Conservation (phyloP, 768 basidiomycete species). For the Auriscalpium vulgare region DNA sequence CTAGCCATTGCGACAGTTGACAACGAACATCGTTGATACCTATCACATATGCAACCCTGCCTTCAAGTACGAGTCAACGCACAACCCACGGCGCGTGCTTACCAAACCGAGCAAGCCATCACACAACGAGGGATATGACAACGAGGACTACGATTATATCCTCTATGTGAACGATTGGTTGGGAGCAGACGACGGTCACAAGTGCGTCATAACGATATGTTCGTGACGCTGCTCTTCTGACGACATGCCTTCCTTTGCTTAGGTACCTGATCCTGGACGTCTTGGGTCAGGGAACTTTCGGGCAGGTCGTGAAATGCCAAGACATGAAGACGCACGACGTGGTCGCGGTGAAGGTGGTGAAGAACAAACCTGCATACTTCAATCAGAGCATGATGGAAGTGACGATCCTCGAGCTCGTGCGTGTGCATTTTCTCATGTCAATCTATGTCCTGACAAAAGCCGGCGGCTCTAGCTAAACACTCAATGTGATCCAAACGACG, state of each 20-base stretch:
- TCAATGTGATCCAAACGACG: constrained; percentile 86
- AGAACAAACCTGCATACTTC: constrained; percentile 99
- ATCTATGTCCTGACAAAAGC: background rate
- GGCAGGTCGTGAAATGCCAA: constrained; percentile 99
- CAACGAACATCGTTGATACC: constrained; percentile 81
- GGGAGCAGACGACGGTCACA: constrained; percentile 90
- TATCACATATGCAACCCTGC: constrained; percentile 91
- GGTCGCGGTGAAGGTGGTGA: constrained; percentile 98
- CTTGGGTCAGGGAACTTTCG: constrained; percentile 97
- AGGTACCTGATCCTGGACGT: constrained; percentile 98
- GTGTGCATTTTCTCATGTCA: constrained; percentile 24
- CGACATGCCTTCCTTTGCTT: constrained; percentile 9
- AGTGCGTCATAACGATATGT: constrained; percentile 44
- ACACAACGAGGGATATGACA: constrained; percentile 96
- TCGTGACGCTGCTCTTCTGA: constrained; percentile 3
- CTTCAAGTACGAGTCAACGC: constrained; percentile 90
- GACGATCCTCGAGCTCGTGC: constrained; percentile 88
- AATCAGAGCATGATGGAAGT: constrained; percentile 99
- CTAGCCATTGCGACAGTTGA: constrained; percentile 62
- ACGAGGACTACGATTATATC: constrained; percentile 99
- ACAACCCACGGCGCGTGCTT: constrained; percentile 92
- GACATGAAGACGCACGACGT: constrained; percentile 99
- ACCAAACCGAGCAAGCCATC: constrained; percentile 96
- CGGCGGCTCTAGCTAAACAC: constrained; percentile 68
- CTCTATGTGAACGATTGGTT: constrained; percentile 98